phyloP scores from a whole-genome alignment of 148 eudicot genomes.

The Euryodendron excelsum region DNA sequence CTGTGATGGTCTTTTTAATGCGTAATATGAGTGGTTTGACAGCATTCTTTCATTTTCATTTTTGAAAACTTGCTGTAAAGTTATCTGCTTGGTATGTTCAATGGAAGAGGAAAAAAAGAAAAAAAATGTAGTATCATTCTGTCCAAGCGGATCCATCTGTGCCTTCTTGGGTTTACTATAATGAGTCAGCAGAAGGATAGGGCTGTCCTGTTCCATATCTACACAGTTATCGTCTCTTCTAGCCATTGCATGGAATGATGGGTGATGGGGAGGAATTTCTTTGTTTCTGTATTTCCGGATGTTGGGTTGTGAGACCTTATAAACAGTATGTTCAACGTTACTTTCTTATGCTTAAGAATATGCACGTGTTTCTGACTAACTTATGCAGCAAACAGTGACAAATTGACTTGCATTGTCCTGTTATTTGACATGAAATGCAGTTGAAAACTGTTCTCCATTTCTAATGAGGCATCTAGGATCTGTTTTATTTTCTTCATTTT shows the following conservation, averaged over 20 bases:
- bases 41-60: neutral
- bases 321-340: neutral
- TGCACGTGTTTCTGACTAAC: neutral
- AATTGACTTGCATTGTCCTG: neutral
- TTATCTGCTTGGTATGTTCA: neutral
- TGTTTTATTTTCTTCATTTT: neutral
- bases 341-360: neutral
- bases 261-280: neutral
- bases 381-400: neutral
- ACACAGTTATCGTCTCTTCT: neutral
- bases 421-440: neutral
- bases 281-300: no score
- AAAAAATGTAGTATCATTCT: neutral
- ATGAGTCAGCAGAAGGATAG: neutral
- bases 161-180: constrained; percentile 5
- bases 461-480: neutral
- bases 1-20: neutral
- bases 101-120: constrained; percentile 8
- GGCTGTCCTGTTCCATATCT: neutral
- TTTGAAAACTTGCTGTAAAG: neutral
- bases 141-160: constrained; percentile 6
- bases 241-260: constrained; percentile 1
- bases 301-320: constrained; percentile 8
- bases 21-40: neutral
- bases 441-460: neutral